Percentiles rank a stretch among this genome's conserved stretches.
These are phyloP conservation scores for Diplocarpon rosae DNA, from an alignment of 2,329 filamentous ascomycete species.

Conservation along the genomic window DNA sequence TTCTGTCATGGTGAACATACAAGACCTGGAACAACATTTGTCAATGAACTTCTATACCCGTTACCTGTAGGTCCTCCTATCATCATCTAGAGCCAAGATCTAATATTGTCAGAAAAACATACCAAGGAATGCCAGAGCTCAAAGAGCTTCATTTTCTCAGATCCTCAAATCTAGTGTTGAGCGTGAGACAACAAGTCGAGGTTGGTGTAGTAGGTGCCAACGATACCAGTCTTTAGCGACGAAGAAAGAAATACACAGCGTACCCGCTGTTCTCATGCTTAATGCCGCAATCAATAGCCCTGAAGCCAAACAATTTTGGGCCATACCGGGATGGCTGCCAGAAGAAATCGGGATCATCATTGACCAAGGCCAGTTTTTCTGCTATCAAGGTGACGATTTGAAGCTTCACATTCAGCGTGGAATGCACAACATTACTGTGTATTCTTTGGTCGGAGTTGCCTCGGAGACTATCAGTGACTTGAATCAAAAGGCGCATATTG, in stretches of 20 bases:
- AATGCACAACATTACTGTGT: slow-evolving; percentile 72
- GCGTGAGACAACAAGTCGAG: slow-evolving; percentile 74
- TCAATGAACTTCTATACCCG: slow-evolving; percentile 81
- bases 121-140: slow-evolving; percentile 38
- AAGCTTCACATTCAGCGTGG: slow-evolving; percentile 68
- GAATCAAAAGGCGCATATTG: slow-evolving; percentile 79
- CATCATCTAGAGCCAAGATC: slow-evolving; percentile 3
- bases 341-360: slow-evolving; percentile 90
- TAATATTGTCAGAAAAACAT: slow-evolving; percentile 33
- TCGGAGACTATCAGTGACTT: slow-evolving; percentile 81
- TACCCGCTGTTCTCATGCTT: slow-evolving; percentile 79
- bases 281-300: slow-evolving; percentile 66
- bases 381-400: slow-evolving; percentile 86
- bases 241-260: slow-evolving; percentile 68
- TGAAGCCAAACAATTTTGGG: slow-evolving; percentile 74
- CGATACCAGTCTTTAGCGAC: slow-evolving; percentile 83
- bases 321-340: slow-evolving; percentile 80
- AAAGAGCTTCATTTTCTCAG: slow-evolving; percentile 66
- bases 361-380: slow-evolving; percentile 84
- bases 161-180: slow-evolving; percentile 90
- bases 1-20: slow-evolving; percentile 82
- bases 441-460: slow-evolving; percentile 82
- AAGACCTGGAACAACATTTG: slow-evolving; percentile 65
- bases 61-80: slow-evolving; percentile 23
- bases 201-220: slow-evolving; percentile 87